phyloP scores from a whole-genome alignment of 2,329 filamentous ascomycete genomes.

The Colletotrichum gloeosporioides region DNA sequence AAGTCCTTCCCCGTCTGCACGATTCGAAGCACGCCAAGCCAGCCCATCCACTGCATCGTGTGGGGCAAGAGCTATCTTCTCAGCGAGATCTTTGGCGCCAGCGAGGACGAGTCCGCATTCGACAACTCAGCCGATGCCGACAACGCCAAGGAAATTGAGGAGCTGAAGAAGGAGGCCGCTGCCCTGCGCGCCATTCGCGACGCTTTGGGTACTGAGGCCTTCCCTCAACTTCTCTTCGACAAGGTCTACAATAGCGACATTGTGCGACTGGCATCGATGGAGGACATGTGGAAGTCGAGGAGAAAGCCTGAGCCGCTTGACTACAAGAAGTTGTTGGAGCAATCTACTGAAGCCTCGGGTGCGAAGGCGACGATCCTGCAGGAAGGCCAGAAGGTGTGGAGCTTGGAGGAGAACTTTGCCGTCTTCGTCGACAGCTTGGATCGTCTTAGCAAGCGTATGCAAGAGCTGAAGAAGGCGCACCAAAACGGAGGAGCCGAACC shows the following conservation, averaged over 20 bases:
- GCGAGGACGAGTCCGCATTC: conserved; percentile 83
- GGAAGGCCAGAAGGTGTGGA: conserved; percentile 81
- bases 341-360: conserved; percentile 54
- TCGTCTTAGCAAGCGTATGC: conserved; percentile 76
- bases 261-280: conserved; percentile 80
- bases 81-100: conserved; percentile 91
- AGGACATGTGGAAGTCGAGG: conserved; percentile 95
- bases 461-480: conserved; percentile 60
- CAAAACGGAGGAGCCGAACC: conserved; percentile 58
- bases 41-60: conserved; percentile 98
- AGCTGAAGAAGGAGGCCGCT: conserved; percentile 82
- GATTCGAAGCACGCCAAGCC: conserved; percentile 93
- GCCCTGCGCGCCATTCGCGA: conserved; percentile 83
- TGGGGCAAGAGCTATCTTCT: conserved; percentile 98
- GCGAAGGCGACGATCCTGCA: conserved; percentile 59
- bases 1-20: conserved; percentile 97
- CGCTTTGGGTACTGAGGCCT: conserved; percentile 79
- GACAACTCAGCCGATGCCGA: conserved; percentile 83
- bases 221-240: conserved; percentile 82
- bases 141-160: conserved; percentile 86
- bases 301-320: conserved; percentile 75
- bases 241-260: conserved; percentile 93
- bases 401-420: conserved; percentile 79
- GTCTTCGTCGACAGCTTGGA: conserved; percentile 87
- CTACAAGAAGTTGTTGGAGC: conserved; percentile 65